These are phyloP conservation scores for Phaseolus coccineus DNA, from an alignment of 331 rosid genomes.

Conservation along the genomic window DNA sequence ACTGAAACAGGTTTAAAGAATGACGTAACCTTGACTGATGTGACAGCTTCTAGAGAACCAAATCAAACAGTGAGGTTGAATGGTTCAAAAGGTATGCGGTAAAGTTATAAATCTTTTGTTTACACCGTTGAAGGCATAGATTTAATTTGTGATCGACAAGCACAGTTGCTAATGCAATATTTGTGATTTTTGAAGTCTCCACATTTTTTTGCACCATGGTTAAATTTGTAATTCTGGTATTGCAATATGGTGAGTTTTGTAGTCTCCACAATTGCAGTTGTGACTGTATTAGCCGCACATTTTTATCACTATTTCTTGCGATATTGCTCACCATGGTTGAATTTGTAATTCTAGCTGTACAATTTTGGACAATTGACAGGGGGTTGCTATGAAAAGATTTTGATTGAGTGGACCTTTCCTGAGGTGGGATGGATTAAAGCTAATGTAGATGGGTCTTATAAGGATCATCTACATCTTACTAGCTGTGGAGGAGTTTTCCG, in stretches of 20 bases:
- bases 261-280: neutral
- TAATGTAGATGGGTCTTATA: constrained; percentile 6
- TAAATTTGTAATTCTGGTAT: neutral
- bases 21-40: neutral
- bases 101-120: too few relatives aligned
- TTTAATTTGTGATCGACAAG: neutral
- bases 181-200: neutral
- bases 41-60: neutral
- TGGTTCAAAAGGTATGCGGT: neutral
- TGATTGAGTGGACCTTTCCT: constrained; percentile 13
- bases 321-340: neutral
- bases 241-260: too few relatives aligned
- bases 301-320: neutral
- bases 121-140: neutral
- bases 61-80: neutral
- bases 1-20: neutral
- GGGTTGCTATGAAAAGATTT: neutral
- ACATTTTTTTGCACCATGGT: neutral
- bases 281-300: neutral
- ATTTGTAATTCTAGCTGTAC: neutral
- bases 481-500: constrained; percentile 28
- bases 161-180: neutral
- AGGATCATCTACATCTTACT: neutral
- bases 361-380: neutral
- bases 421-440: constrained; percentile 31